Conservation (phyloP, 2,329 filamentous ascomycete genomes). For the Cercospora nicotianae region DNA sequence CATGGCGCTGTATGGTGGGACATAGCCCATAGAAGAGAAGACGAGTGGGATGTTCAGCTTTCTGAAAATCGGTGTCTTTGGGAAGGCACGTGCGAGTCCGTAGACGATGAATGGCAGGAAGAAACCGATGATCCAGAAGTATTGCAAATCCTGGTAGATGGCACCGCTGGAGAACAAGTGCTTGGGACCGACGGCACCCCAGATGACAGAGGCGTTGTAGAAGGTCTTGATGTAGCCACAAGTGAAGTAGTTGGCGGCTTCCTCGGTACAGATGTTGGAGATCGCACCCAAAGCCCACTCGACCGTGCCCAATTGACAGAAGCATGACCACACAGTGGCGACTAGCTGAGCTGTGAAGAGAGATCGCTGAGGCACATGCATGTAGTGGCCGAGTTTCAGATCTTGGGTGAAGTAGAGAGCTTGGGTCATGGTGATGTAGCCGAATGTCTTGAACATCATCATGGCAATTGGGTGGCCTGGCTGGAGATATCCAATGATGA, state of each 20-base stretch:
- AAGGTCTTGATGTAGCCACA: constrained; percentile 27
- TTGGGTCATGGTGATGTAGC: constrained; percentile 43
- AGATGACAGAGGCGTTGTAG: constrained; percentile 31
- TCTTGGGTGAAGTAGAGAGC: constrained; percentile 46
- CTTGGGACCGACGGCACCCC: constrained; percentile 31
- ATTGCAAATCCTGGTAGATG: constrained; percentile 75
- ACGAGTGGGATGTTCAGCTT: constrained; percentile 60
- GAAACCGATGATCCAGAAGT: constrained; percentile 78
- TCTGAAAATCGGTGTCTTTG: constrained; percentile 20
- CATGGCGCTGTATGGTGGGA: constrained; percentile 76
- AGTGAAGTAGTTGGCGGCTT: constrained; percentile 26
- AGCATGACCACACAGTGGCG: constrained; percentile 42
- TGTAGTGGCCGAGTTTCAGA: constrained; percentile 48
- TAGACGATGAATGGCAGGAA: constrained; percentile 72
- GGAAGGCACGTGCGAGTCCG: constrained; percentile 52
- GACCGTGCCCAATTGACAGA: constrained; percentile 46
- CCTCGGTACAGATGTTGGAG: constrained; percentile 30
- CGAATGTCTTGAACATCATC: constrained; percentile 45
- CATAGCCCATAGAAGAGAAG: constrained; percentile 80
- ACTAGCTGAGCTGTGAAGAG: constrained; percentile 48
- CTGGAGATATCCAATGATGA: constrained; percentile 28
- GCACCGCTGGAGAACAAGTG: constrained; percentile 59
- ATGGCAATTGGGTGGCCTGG: constrained; percentile 41
- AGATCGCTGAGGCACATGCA: constrained; percentile 46
- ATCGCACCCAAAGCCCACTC: constrained; percentile 46